phyloP scores from a whole-genome alignment of 169 alveolate genomes.

The Pseudocohnilembus persalinus region DNA sequence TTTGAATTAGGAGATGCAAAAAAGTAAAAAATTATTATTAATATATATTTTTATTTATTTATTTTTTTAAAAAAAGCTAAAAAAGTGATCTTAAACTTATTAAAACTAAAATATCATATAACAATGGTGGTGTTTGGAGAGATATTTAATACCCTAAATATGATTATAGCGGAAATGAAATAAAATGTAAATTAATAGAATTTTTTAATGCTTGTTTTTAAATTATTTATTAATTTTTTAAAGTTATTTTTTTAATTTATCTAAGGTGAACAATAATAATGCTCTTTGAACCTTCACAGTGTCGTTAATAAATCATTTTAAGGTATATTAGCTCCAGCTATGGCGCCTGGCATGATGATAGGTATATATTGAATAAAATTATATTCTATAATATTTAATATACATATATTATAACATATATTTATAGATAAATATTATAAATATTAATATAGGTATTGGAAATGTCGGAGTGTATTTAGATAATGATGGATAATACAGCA shows the following conservation, averaged over 20 bases:
- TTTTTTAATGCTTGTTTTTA: too few species aligned
- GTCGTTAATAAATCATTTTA: neutral
- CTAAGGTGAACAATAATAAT: too few species aligned
- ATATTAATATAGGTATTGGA: slow-evolving; percentile 58
- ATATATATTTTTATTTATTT: too few species aligned
- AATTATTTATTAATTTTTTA: too few species aligned
- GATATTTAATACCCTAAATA: neutral
- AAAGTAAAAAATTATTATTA: too few species aligned
- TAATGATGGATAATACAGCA: slow-evolving; percentile 29
- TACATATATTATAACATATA: slow-evolving; percentile 53
- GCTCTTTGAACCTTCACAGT: neutral
- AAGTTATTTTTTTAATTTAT: too few species aligned
- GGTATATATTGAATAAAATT: slow-evolving; percentile 52
- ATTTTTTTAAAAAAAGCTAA: too few species aligned
- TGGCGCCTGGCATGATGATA: slow-evolving; percentile 50
- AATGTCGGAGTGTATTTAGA: slow-evolving; percentile 55
- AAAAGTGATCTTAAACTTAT: too few species aligned
- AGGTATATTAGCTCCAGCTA: slow-evolving; percentile 25
- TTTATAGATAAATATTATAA: slow-evolving; percentile 46
- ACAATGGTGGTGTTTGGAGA: neutral
- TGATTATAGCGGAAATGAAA: neutral
- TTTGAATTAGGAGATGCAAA: too few species aligned
- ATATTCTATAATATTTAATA: slow-evolving; percentile 39
- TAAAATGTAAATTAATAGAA: neutral
- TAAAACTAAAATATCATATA: neutral